Percentiles rank a stretch among this genome's conserved stretches.
Evolutionary conservation across 208 protist genomes (phyloP).

Genomic region (Angomonas ambiguus): DNA sequence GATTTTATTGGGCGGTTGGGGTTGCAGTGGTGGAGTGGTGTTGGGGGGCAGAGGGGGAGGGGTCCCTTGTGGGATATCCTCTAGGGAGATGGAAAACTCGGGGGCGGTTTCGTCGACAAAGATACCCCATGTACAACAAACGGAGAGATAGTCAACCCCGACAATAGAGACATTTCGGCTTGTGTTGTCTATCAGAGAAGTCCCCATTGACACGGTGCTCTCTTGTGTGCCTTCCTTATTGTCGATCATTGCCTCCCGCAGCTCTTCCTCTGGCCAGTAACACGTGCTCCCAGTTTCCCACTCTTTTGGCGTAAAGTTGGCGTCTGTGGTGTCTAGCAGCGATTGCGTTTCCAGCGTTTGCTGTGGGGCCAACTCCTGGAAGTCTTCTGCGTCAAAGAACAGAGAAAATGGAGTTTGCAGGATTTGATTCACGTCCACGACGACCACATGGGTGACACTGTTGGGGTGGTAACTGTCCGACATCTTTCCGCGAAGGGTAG

Average conservation of each 20-base stretch:
- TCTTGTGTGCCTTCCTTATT: not conserved
- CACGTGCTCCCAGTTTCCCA: not conserved
- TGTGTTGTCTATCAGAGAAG: slow-evolving; percentile 3
- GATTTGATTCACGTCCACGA: slow-evolving; percentile 52
- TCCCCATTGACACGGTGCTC: not conserved
- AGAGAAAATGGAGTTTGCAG: slow-evolving; percentile 19
- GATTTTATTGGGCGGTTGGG: not conserved
- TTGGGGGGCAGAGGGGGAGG: not conserved
- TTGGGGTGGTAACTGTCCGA: slow-evolving; percentile 29
- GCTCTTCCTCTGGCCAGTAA: slow-evolving; percentile 3
- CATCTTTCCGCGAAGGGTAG: slow-evolving; percentile 50
- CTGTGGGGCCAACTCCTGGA: not conserved
- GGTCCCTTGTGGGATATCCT: slow-evolving; percentile 1
- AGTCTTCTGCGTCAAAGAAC: slow-evolving; percentile 13
- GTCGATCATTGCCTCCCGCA: not conserved
- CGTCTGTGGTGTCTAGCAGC: not conserved
- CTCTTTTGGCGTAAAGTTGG: not conserved
- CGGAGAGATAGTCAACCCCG: slow-evolving; percentile 36
- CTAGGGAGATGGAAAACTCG: not conserved
- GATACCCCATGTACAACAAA: slow-evolving; percentile 48
- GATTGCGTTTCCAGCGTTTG: not conserved
- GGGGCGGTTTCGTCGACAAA: slow-evolving; percentile 52
- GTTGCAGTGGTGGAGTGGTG: not conserved
- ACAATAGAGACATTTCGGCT: slow-evolving; percentile 38
- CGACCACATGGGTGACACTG: slow-evolving; percentile 66